phyloP scores from a whole-genome alignment of 2,329 filamentous ascomycete species.

The Colletotrichum graminicola region DNA sequence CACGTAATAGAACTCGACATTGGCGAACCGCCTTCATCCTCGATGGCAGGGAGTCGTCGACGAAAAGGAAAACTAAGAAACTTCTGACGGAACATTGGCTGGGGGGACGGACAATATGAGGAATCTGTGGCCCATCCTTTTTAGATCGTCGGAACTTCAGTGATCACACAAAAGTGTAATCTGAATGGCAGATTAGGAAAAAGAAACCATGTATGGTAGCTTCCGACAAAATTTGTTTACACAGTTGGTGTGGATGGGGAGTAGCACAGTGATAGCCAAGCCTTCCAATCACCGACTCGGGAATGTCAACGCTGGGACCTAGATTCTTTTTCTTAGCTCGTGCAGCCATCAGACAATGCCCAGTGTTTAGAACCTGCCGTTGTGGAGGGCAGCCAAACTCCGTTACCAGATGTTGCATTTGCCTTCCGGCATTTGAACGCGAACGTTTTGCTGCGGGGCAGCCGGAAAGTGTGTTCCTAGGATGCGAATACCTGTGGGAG shows the following conservation, averaged over 20 bases:
- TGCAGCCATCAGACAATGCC: slow-evolving; percentile 24
- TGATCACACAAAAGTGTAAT: slow-evolving; percentile 1
- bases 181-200: slow-evolving; percentile 1
- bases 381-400: slow-evolving; percentile 11
- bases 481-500: not conserved
- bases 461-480: too few species aligned
- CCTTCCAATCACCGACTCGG: not conserved
- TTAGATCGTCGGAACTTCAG: slow-evolving; percentile 31
- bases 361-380: not conserved
- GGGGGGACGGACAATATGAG: slow-evolving; percentile 21
- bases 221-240: slow-evolving; percentile 23
- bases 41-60: not conserved
- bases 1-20: not conserved
- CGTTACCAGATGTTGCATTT: not conserved
- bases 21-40: slow-evolving; percentile 17
- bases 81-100: not conserved
- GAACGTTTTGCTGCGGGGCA: not conserved
- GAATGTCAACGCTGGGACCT: slow-evolving; percentile 16
- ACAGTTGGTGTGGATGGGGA: slow-evolving; percentile 9
- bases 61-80: not conserved
- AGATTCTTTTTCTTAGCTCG: slow-evolving; percentile 15
- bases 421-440: not conserved
- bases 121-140: not conserved
- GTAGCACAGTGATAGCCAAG: not conserved
- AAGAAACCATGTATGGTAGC: not conserved